These are phyloP conservation scores for Chernovozyma aurita DNA, from an alignment of 1,139 yeast species.

Conservation along the genomic window DNA sequence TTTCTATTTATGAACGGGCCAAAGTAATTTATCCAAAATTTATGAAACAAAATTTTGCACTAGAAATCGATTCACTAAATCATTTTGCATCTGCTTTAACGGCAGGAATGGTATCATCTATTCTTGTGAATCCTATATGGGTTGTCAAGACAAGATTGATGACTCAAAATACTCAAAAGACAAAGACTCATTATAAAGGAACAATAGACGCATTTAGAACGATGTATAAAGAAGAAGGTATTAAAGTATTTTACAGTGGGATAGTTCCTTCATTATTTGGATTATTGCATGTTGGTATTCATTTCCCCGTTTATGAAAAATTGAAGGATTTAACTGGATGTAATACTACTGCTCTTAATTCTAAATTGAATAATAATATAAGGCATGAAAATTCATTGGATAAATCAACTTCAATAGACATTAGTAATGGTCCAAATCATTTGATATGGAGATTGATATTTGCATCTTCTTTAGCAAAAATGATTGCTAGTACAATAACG, in stretches of 20 bases:
- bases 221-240: constrained; percentile 79
- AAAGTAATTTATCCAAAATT: constrained; percentile 40
- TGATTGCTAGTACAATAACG: constrained; percentile 84
- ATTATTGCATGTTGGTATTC: constrained; percentile 89
- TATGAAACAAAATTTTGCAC: constrained; percentile 22
- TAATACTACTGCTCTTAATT: constrained; percentile 14
- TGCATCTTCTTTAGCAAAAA: constrained; percentile 81
- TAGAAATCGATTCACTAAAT: constrained; percentile 45
- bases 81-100: constrained; percentile 81
- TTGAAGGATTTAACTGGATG: constrained; percentile 52
- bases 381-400: constrained; percentile 4
- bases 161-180: constrained; percentile 48
- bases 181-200: constrained; percentile 50
- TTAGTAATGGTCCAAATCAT: constrained; percentile 9
- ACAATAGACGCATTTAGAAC: constrained; percentile 78
- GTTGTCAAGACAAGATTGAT: constrained; percentile 91
- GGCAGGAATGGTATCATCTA: constrained; percentile 84
- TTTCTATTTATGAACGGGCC: constrained; percentile 80
- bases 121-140: constrained; percentile 96
- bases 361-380: constrained; percentile 2
- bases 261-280: constrained; percentile 89
- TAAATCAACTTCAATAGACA: background rate
- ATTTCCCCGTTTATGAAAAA: constrained; percentile 92
- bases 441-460: constrained; percentile 48
- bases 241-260: constrained; percentile 84